Base-by-base conservation (phyloP, 441 rosid species). In the Adansonia grandidieri region DNA sequence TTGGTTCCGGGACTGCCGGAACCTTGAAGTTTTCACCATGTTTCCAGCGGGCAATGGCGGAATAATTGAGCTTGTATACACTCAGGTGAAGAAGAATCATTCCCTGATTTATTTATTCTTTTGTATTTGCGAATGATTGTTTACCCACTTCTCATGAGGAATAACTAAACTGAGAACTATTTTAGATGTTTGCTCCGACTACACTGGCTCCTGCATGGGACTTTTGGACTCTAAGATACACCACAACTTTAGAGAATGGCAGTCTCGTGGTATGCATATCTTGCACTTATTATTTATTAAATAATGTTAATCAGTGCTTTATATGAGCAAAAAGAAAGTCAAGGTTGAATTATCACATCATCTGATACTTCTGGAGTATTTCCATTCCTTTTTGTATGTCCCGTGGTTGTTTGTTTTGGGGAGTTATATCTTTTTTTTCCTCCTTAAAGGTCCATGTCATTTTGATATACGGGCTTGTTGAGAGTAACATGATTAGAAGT, bases 1-100 rank as follows among this genome's bases (percentile, higher is more conserved):
- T 80, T 97, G 99, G 99, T 97, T 92, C 82, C 97, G 98, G 80
- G 99, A 93, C 80, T 97, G 98, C 83, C 91, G 99, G 89, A 93
- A 90, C 89, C 97, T 95, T 80, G 99, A 97, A 84, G 97, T 97
- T 74, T 93, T 89, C 87, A 97, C 97, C 32, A 87, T 92, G 97
- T 88, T 95, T 83, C 96, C 99, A 7, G 93, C 98, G 10, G 98
- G 98, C 78, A 97, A 89, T 77, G 98, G 97, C 20, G 97, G 99
- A 74, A 91, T 97, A 19, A 92, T 97, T 56, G 99, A 97, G 85
- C 98, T 97, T 68, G 80, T 97, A 14, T 97, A 97, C 76, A 88
- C 92, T 74, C 99, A 97, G 97, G 99, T 96, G 73, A 75, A 11
- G 37, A 45, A 60, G 56, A 47, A 47, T 62, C 44, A 1, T 78